Percentiles rank a stretch among this genome's conserved stretches.
Evolutionary conservation across 345 rosid genomes (phyloP).

Genomic region (Lumnitzera racemosa): DNA sequence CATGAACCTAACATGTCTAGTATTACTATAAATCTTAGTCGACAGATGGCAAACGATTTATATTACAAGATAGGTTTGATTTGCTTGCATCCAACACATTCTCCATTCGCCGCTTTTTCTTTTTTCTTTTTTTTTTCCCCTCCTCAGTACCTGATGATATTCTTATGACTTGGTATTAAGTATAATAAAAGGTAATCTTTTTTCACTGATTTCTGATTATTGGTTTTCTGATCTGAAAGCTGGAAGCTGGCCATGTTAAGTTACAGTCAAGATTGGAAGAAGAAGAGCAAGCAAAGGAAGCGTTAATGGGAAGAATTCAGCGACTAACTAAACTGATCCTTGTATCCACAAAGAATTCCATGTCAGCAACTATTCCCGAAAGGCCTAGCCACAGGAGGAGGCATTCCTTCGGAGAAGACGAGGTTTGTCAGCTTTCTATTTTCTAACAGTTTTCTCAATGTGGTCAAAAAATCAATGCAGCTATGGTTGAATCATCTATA

Average conservation of each 20-base stretch:
- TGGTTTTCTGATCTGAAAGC: constrained; percentile 26
- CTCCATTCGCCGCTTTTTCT: too few relatives aligned
- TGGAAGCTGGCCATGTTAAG: constrained; percentile 74
- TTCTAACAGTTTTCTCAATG: neutral
- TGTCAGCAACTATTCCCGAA: constrained; percentile 43
- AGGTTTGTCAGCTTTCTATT: constrained; percentile 23
- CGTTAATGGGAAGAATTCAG: constrained; percentile 70
- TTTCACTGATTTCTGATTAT: neutral
- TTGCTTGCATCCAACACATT: too few relatives aligned
- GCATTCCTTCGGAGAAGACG: constrained; percentile 80
- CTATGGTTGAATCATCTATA: neutral
- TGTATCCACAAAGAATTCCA: constrained; percentile 65
- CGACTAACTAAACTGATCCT: constrained; percentile 57
- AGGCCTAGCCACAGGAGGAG: constrained; percentile 45
- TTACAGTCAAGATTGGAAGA: constrained; percentile 65
- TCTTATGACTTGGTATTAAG: too few relatives aligned
- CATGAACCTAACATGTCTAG: neutral
- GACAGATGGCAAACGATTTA: too few relatives aligned
- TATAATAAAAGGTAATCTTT: too few relatives aligned
- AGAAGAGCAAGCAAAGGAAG: constrained; percentile 68
- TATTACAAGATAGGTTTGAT: too few relatives aligned
- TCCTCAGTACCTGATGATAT: too few relatives aligned
- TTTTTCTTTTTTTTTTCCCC: too few relatives aligned
- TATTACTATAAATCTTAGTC: too few relatives aligned
- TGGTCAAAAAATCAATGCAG: neutral